Evolutionary conservation across 1,139 yeast genomes (phyloP), one percentile per base, ranked within the genome.

Genomic region (Taiozyma sp.): DNA sequence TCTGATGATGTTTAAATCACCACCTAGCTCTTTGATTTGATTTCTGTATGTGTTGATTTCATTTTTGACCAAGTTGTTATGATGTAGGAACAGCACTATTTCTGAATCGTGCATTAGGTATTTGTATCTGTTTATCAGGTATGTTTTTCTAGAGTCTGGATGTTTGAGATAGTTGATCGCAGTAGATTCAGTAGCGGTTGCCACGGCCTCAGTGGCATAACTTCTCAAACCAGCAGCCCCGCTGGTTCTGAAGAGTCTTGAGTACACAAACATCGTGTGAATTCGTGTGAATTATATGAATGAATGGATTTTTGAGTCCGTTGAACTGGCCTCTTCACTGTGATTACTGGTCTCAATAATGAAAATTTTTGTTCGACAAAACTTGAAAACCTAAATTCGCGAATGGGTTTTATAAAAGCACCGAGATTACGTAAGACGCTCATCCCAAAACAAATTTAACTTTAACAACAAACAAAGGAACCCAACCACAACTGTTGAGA

Each of bases 21-120:
- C 93, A 10, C 93, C 96, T 13, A 79, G 72, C 51, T 78, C 76
- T 48, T 69, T 72, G 57, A 92, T 76, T 57, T 84, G 87, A 38
- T 75, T 68, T 64, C 97, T 79, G 58, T 85, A 75, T 46, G 65
- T 71, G 53, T 76, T 78, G 64, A 87, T 84, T 58, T 93, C 98
- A 19, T 70, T 64, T 62, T 88, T 85, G 52, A 80, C 70, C 60
- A 92, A 71, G 65, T 91, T 90, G 67, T 90, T 90, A 70, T 89
- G 95, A 70, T 92, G 98, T 12, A 83, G 80, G 59, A 88, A 84
- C 51, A 92, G 74, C 29, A 91, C 74, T 46, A 91, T 81, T 43
- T 87, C 83, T 65, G 83, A 83, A 45, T 71, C 73, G 54, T 85
- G 84, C 71, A 91, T 78, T 57, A 90, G 67, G 57, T 84, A 72